Conservation (phyloP, 2,329 filamentous ascomycete species). For the Onygenales sp. region DNA sequence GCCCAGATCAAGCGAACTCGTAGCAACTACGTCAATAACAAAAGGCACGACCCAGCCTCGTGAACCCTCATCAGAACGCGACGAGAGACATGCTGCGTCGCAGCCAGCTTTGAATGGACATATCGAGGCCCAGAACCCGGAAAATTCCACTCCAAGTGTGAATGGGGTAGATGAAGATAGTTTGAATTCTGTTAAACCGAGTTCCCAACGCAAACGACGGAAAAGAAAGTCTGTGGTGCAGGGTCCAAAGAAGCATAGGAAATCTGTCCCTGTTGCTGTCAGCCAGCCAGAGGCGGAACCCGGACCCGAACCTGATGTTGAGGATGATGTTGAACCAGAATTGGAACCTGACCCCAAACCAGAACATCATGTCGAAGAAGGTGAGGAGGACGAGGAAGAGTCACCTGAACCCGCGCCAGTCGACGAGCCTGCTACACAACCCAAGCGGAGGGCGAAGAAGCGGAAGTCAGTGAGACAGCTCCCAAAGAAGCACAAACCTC, state of each 20-base stretch:
- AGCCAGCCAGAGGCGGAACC: neutral
- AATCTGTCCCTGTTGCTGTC: neutral
- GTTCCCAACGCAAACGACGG: constrained; percentile 1
- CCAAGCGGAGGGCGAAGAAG: constrained; percentile 1
- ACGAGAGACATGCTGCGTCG: neutral
- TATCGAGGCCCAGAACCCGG: neutral
- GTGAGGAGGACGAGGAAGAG: neutral
- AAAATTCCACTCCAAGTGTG: neutral
- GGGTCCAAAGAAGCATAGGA: constrained; percentile 5
- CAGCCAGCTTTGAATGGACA: neutral
- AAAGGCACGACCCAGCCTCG: neutral
- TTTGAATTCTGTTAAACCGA: neutral
- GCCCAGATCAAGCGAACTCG: neutral
- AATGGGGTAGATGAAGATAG: neutral
- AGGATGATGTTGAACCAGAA: neutral
- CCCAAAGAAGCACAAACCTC: neutral
- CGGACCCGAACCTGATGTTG: constrained; percentile 1
- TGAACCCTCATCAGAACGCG: neutral
- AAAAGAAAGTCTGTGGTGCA: constrained; percentile 11
- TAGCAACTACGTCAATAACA: neutral
- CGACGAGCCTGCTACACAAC: neutral
- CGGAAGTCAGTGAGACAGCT: constrained; percentile 1
- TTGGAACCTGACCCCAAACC: constrained; percentile 1
- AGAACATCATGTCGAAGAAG: neutral
- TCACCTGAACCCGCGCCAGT: neutral